Evolutionary conservation across 345 rosid genomes (phyloP).

Genomic region (Lepidium aucheri): DNA sequence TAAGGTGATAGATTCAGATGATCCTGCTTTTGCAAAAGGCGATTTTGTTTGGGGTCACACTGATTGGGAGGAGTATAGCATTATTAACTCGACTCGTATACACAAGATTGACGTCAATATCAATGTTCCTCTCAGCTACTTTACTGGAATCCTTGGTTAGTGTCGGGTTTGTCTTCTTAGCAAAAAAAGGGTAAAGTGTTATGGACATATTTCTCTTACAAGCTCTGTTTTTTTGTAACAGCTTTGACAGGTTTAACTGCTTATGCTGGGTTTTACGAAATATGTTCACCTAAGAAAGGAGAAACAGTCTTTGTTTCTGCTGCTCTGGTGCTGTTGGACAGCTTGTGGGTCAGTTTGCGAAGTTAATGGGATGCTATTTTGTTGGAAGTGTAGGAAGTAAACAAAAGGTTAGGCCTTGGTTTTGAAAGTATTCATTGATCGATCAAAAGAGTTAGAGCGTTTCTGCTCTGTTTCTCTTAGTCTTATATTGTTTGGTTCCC

Average conservation of each 20-base stretch:
- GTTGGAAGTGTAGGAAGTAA: conserved; percentile 49
- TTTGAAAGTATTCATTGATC: background rate
- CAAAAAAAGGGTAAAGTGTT: background rate
- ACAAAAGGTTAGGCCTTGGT: conserved; percentile 24
- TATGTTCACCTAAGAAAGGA: conserved; percentile 49
- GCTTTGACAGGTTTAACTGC: conserved; percentile 57
- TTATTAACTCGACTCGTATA: conserved; percentile 2
- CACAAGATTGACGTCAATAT: conserved; percentile 34
- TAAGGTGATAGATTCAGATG: conserved; percentile 42
- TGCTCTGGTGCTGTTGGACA: conserved; percentile 56
- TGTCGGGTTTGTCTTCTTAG: no score
- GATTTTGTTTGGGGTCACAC: conserved; percentile 46
- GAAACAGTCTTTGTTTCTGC: conserved; percentile 44
- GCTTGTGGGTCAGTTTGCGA: conserved; percentile 57
- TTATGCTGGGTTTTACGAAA: conserved; percentile 36
- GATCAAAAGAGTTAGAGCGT: background rate
- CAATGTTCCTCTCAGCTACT: conserved; percentile 51
- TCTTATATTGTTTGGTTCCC: background rate
- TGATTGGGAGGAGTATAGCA: conserved; percentile 54
- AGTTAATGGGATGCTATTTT: conserved; percentile 43
- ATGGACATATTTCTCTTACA: background rate
- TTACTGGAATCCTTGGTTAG: conserved; percentile 50
- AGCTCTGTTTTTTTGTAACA: conserved; percentile 6
- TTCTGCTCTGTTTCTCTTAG: background rate
- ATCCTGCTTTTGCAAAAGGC: conserved; percentile 32